phyloP scores from a whole-genome alignment of 75 land plant genomes.

The Sequoiadendron giganteum region DNA sequence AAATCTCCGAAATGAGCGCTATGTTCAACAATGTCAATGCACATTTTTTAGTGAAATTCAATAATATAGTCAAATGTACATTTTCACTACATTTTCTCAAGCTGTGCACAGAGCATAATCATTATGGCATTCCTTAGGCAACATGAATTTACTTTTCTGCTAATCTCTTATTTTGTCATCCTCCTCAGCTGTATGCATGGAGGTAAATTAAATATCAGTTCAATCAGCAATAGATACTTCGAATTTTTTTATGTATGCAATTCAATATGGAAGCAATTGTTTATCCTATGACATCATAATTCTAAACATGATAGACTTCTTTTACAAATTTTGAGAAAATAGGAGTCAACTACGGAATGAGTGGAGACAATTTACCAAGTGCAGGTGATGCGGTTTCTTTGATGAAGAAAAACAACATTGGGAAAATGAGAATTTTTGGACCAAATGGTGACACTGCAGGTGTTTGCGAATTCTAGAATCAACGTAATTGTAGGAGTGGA shows the following conservation, averaged over 20 bases:
- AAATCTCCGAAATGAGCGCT: no score
- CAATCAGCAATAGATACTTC: constrained; percentile 2
- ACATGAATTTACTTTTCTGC: background rate
- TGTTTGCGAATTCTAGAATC: constrained; percentile 20
- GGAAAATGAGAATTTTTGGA: constrained; percentile 26
- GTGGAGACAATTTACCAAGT: constrained; percentile 26
- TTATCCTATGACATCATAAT: background rate
- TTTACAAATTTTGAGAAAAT: no score
- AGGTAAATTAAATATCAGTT: background rate
- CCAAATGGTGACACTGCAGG: constrained; percentile 18
- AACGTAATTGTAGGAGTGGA: constrained; percentile 20
- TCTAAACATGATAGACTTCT: background rate
- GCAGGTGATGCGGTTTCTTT: constrained; percentile 22
- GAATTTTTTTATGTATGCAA: no score
- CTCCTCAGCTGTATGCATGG: background rate
- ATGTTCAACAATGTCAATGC: no score
- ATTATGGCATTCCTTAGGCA: no score
- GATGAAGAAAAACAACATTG: constrained; percentile 29
- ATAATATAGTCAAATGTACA: no score
- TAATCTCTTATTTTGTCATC: background rate
- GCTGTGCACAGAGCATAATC: no score
- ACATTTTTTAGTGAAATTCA: no score
- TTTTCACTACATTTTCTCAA: no score
- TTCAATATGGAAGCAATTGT: background rate
- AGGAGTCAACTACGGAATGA: constrained; percentile 36